These are phyloP conservation scores for Zygosaccharomyces pseudorouxii DNA, from an alignment of 805 yeast species.

Conservation along the genomic window DNA sequence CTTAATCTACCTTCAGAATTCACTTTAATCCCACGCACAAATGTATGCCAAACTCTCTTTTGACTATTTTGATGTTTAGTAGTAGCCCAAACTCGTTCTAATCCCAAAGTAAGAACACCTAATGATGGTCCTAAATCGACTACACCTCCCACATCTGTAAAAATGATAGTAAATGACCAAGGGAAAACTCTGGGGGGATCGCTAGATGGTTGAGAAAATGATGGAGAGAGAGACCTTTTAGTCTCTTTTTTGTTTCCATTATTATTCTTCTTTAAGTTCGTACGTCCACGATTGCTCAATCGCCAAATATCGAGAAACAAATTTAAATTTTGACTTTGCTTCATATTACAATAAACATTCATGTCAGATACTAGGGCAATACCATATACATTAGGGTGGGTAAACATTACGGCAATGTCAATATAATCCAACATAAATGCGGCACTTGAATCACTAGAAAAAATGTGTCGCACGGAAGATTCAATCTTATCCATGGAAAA, in stretches of 20 bases:
- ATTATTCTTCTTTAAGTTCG: conserved; percentile 14
- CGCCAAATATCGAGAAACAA: conserved; percentile 81
- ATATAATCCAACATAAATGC: conserved; percentile 49
- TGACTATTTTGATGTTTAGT: conserved; percentile 62
- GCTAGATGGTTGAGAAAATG: conserved; percentile 20
- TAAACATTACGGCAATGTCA: conserved; percentile 45
- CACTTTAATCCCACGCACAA: conserved; percentile 49
- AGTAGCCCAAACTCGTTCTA: conserved; percentile 64
- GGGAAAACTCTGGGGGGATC: conserved; percentile 51
- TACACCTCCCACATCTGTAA: conserved; percentile 48
- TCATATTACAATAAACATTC: conserved; percentile 62
- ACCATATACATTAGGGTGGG: conserved; percentile 43
- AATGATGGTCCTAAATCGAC: conserved; percentile 82
- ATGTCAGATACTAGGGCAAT: conserved; percentile 53
- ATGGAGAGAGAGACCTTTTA: not conserved
- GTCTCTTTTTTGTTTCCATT: not conserved
- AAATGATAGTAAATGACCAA: conserved; percentile 59
- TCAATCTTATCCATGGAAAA: conserved; percentile 51
- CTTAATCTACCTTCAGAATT: conserved; percentile 74
- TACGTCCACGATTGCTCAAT: conserved; percentile 40
- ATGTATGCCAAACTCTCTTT: conserved; percentile 66
- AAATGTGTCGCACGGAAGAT: conserved; percentile 81
- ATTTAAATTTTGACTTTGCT: conserved; percentile 82
- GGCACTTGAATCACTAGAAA: conserved; percentile 86
- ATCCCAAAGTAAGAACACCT: conserved; percentile 54